These are phyloP conservation scores for Elaeagnus macrophylla DNA, from an alignment of 306 rosid genomes.

Conservation along the genomic window DNA sequence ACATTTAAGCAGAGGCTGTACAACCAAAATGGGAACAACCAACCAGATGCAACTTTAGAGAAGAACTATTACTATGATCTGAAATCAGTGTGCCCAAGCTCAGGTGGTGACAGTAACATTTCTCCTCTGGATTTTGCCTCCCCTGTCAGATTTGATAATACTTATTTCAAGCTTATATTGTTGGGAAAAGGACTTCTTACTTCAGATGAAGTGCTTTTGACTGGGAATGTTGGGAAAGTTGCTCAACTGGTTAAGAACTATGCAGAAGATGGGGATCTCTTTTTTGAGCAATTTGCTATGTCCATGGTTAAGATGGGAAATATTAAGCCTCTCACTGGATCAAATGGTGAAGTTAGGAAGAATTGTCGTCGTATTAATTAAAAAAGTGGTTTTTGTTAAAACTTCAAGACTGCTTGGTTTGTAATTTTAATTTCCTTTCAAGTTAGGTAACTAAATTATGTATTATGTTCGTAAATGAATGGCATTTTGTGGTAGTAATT, in stretches of 20 bases:
- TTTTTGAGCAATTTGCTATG: constrained; percentile 62
- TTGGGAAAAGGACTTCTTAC: constrained; percentile 62
- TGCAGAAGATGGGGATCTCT: constrained; percentile 47
- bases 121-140: constrained; percentile 70
- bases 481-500: too few relatives aligned
- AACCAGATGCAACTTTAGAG: constrained; percentile 57
- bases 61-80: constrained; percentile 45
- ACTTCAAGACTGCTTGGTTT: too few relatives aligned
- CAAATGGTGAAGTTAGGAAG: constrained; percentile 62
- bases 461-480: too few relatives aligned
- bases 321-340: constrained; percentile 58
- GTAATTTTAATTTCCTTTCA: too few relatives aligned
- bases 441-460: too few relatives aligned
- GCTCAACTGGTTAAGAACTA: constrained; percentile 45
- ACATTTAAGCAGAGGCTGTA: constrained; percentile 78
- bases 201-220: constrained; percentile 73
- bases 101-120: constrained; percentile 61
- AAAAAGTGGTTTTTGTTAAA: background rate
- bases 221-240: constrained; percentile 34
- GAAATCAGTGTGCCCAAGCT: constrained; percentile 59
- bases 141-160: constrained; percentile 60
- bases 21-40: constrained; percentile 77
- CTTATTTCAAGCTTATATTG: constrained; percentile 56
- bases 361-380: constrained; percentile 51
- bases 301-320: constrained; percentile 77